These are phyloP conservation scores for Coniferiporia weirii DNA, from an alignment of 1,284 basidiomycete species.

Conservation along the genomic window DNA sequence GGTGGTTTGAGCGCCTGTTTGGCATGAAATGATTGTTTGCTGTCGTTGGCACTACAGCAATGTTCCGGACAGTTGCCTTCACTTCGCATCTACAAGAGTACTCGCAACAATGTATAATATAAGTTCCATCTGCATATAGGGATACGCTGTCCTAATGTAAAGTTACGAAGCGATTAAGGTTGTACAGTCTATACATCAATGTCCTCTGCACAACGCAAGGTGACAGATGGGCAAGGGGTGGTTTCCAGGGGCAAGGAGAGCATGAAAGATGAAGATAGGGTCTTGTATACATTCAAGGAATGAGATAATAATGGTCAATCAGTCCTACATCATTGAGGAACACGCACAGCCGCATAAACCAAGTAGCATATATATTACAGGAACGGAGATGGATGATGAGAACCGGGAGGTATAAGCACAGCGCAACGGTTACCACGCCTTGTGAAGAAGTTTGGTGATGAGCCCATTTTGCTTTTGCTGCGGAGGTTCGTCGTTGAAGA, in stretches of 20 bases:
- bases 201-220: not conserved
- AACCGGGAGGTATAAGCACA: not conserved
- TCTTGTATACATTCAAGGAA: not conserved
- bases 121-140: not conserved
- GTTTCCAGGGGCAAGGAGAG: not conserved
- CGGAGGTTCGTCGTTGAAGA: constrained; percentile 9
- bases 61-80: not conserved
- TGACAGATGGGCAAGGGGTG: not conserved
- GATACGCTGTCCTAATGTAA: not conserved
- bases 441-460: constrained; percentile 12
- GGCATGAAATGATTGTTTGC: not conserved
- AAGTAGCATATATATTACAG: not conserved
- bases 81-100: not conserved
- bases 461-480: constrained; percentile 7
- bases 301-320: not conserved
- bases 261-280: not conserved
- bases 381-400: not conserved
- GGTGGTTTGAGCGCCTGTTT: not conserved
- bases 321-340: not conserved
- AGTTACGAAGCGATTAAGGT: not conserved
- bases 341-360: not conserved
- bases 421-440: constrained; percentile 8
- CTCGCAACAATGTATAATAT: not conserved
- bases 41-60: not conserved
- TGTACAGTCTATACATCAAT: not conserved